Percentiles rank a stretch among this genome's conserved stretches.
Conservation (phyloP, 805 yeast genomes). For the Maudiozyma serrabonitensis region DNA sequence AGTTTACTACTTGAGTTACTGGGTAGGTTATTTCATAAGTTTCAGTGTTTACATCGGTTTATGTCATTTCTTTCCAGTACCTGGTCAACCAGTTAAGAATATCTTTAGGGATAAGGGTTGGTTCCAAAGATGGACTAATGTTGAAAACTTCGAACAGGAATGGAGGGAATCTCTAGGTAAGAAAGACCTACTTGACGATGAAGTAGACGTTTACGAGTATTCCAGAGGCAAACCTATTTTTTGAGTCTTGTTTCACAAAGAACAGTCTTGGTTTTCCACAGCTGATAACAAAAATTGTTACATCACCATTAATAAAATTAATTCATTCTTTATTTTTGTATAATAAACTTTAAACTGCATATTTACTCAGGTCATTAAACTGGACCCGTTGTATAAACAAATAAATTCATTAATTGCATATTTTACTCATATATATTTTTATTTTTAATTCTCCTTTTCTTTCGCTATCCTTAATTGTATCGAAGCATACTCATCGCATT, state of each 20-base stretch:
- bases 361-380: background rate
- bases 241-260: background rate
- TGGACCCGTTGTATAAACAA: background rate
- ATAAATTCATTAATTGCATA: background rate
- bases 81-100: conserved; percentile 31
- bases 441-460: background rate
- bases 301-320: no score
- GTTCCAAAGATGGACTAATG: conserved; percentile 52
- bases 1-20: conserved; percentile 61
- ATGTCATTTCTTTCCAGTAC: conserved; percentile 45
- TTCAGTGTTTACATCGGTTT: conserved; percentile 44
- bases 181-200: conserved; percentile 12
- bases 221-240: conserved; percentile 9
- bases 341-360: background rate
- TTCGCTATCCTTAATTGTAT: background rate
- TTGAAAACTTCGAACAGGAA: conserved; percentile 47
- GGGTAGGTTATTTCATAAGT: conserved; percentile 61
- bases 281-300: no score
- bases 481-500: background rate
- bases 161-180: conserved; percentile 15
- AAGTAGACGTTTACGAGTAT: conserved; percentile 10
- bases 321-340: background rate
- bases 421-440: background rate
- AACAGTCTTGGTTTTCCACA: no score
- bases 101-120: conserved; percentile 45